Conservation (phyloP, 352 stramenopile species). For the Pythium periplocum region DNA sequence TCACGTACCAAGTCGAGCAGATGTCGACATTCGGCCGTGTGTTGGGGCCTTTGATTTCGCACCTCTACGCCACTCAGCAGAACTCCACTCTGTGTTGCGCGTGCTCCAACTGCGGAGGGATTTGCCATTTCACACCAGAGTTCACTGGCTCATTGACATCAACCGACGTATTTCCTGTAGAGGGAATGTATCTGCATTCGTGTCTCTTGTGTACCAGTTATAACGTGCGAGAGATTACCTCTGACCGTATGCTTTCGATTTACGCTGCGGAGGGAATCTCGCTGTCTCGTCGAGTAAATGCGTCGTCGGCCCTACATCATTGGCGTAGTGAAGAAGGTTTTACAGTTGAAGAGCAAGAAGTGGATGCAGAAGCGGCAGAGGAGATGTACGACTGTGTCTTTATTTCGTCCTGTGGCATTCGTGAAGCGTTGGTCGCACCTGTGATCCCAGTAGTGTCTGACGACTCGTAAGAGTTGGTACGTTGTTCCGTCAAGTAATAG, state of each 20-base stretch:
- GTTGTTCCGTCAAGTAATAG: no score
- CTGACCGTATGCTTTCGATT: constrained; percentile 46
- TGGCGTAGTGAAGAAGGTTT: constrained; percentile 18
- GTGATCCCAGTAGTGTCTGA: not conserved
- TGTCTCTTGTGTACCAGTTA: constrained; percentile 66
- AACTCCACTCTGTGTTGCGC: constrained; percentile 34
- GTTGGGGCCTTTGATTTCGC: constrained; percentile 30
- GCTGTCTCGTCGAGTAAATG: constrained; percentile 27
- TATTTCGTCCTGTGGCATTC: not conserved
- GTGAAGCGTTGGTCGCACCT: not conserved
- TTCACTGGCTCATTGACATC: constrained; percentile 20
- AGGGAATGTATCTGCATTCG: constrained; percentile 35
- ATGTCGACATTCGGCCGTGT: constrained; percentile 29
- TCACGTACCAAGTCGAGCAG: constrained; percentile 59
- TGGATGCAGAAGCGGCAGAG: constrained; percentile 18
- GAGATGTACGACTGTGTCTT: constrained; percentile 31
- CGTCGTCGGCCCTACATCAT: constrained; percentile 4
- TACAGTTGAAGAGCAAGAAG: constrained; percentile 50
- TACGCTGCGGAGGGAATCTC: constrained; percentile 41
- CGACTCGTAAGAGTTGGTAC: not conserved
- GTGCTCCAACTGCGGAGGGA: constrained; percentile 51
- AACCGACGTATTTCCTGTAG: not conserved
- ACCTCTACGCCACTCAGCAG: constrained; percentile 31
- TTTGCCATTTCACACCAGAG: constrained; percentile 51
- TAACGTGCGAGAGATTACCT: constrained; percentile 64